These are phyloP conservation scores for Thermochaetoides thermophila DNA, from an alignment of 495 filamentous ascomycete genomes.

Conservation along the genomic window DNA sequence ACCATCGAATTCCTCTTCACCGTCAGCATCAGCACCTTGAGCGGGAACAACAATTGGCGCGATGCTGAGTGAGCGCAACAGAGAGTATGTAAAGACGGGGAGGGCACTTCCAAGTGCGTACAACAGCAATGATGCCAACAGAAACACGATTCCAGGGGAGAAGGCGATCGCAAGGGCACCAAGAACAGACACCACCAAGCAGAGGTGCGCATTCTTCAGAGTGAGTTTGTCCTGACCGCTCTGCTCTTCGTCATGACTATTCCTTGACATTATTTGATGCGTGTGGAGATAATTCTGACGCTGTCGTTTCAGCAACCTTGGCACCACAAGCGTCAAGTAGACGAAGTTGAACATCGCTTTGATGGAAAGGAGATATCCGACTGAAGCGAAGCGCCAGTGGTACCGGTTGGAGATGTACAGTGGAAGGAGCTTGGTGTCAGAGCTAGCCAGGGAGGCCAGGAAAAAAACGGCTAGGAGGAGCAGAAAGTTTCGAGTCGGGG, in stretches of 20 bases:
- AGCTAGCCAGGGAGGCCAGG: conserved; percentile 29
- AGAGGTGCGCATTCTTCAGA: conserved; percentile 18
- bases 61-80: conserved; percentile 23
- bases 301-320: conserved; percentile 15
- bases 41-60: too few relatives aligned
- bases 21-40: too few relatives aligned
- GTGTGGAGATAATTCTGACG: too few relatives aligned
- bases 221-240: conserved; percentile 13
- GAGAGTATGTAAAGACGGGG: conserved; percentile 29
- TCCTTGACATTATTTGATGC: too few relatives aligned
- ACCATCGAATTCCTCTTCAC: too few relatives aligned
- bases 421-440: conserved; percentile 31
- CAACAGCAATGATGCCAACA: conserved; percentile 24
- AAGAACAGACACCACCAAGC: conserved; percentile 23
- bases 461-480: conserved; percentile 26
- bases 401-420: conserved; percentile 32
- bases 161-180: conserved; percentile 26
- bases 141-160: conserved; percentile 16
- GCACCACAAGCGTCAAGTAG: conserved; percentile 23
- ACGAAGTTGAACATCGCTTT: conserved; percentile 32
- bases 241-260: background rate
- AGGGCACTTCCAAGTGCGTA: conserved; percentile 30
- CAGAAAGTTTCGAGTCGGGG: conserved; percentile 15
- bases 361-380: conserved; percentile 29
- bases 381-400: conserved; percentile 23